Conservation (phyloP, 768 basidiomycete species). For the Mycena albidolilacea region DNA sequence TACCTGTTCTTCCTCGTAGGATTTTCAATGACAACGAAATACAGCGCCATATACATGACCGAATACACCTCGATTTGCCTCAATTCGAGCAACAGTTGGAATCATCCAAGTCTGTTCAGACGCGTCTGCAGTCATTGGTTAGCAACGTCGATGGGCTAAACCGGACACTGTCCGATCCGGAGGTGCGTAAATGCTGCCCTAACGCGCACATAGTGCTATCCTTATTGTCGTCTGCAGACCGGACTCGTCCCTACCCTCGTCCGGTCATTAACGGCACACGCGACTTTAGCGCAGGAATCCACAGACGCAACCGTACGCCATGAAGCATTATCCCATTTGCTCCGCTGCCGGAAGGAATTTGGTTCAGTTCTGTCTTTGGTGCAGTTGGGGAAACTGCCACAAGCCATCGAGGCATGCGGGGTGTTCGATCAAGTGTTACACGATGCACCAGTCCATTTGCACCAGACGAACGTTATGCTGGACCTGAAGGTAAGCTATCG, state of each 20-base stretch:
- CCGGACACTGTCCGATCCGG: slow-evolving; percentile 66
- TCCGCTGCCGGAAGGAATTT: slow-evolving; percentile 65
- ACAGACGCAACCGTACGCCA: slow-evolving; percentile 67
- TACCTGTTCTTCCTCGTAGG: slow-evolving; percentile 14
- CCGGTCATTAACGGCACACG: slow-evolving; percentile 70
- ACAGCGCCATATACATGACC: slow-evolving; percentile 79
- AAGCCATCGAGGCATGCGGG: slow-evolving; percentile 66
- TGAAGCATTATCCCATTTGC: slow-evolving; percentile 69
- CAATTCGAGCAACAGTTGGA: slow-evolving; percentile 75
- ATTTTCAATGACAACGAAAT: slow-evolving; percentile 14
- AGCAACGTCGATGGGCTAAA: slow-evolving; percentile 67
- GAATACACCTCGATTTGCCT: slow-evolving; percentile 75
- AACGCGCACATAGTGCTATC: background rate
- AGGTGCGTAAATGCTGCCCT: slow-evolving; percentile 60
- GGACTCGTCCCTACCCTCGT: slow-evolving; percentile 77
- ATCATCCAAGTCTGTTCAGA: slow-evolving; percentile 76
- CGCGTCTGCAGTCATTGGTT: slow-evolving; percentile 66
- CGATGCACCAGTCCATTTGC: slow-evolving; percentile 65
- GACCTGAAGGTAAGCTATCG: slow-evolving; percentile 70
- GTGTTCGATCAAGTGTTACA: slow-evolving; percentile 62
- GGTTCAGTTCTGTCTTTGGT: slow-evolving; percentile 61
- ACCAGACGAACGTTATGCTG: slow-evolving; percentile 63
- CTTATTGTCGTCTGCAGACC: slow-evolving; percentile 60
- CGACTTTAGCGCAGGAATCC: slow-evolving; percentile 73
- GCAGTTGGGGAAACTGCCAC: slow-evolving; percentile 72